phyloP scores from a whole-genome alignment of 1,139 yeast species.

The Yamadazyma songkhlaensis region DNA sequence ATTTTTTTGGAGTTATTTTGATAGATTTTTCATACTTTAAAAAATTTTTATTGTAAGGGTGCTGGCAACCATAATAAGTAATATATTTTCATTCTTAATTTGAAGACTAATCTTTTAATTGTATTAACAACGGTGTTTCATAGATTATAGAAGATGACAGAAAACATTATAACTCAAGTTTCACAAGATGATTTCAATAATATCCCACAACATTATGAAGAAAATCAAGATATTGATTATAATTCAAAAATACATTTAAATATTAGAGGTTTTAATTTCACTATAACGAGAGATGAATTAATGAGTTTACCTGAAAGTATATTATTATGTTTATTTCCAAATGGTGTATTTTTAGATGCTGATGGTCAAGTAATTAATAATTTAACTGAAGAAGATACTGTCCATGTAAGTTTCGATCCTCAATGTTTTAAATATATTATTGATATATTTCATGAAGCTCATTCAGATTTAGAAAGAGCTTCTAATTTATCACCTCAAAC shows the following conservation, averaged over 20 bases:
- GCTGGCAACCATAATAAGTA: conserved; percentile 2
- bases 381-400: conserved; percentile 72
- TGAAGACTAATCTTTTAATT: not conserved
- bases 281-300: conserved; percentile 81
- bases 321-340: conserved; percentile 80
- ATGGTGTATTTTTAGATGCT: conserved; percentile 79
- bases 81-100: not conserved
- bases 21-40: no score
- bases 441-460: conserved; percentile 55
- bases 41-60: not conserved
- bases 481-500: conserved; percentile 25
- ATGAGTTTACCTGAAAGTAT: conserved; percentile 91
- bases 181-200: conserved; percentile 36
- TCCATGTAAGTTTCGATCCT: conserved; percentile 83
- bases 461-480: conserved; percentile 30
- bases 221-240: conserved; percentile 44
- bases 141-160: conserved; percentile 23
- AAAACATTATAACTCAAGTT: conserved; percentile 65
- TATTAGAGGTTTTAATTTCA: conserved; percentile 61
- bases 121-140: not conserved
- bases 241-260: conserved; percentile 65
- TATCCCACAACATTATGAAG: conserved; percentile 17
- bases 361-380: conserved; percentile 75
- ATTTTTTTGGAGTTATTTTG: no score
- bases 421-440: conserved; percentile 81